phyloP scores from a whole-genome alignment of 2,329 filamentous ascomycete genomes.

The Fusarium tricinctum region DNA sequence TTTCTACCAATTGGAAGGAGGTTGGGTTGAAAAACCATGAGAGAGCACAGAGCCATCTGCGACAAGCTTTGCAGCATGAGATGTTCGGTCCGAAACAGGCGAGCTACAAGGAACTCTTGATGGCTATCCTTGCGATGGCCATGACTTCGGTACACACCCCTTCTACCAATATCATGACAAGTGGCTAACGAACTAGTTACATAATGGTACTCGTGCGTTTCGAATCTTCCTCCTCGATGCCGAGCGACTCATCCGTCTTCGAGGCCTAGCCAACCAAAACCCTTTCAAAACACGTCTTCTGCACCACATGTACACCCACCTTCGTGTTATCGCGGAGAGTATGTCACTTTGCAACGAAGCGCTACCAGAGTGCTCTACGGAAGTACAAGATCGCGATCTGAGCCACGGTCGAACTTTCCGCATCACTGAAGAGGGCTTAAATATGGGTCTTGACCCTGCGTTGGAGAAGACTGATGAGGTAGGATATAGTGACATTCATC shows the following conservation, averaged over 20 bases:
- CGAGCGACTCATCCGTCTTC: constrained; percentile 57
- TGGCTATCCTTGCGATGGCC: constrained; percentile 56
- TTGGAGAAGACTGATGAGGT: constrained; percentile 54
- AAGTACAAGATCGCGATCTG: background rate
- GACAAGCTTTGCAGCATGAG: constrained; percentile 54
- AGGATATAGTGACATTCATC: constrained; percentile 61
- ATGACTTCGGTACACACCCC: constrained; percentile 42
- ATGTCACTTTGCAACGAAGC: constrained; percentile 41
- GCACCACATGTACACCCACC: constrained; percentile 63
- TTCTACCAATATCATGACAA: fast-evolving
- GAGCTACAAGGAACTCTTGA: constrained; percentile 61
- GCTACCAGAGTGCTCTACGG: background rate
- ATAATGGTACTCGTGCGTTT: constrained; percentile 38
- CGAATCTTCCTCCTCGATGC: constrained; percentile 56
- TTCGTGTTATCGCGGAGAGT: constrained; percentile 62
- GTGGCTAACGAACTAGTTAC: constrained; percentile 25
- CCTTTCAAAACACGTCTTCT: constrained; percentile 59
- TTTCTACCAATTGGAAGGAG: constrained; percentile 47
- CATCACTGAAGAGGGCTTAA: constrained; percentile 48
- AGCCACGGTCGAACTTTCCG: constrained; percentile 48
- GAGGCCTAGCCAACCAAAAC: constrained; percentile 56
- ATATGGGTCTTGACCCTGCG: constrained; percentile 48
- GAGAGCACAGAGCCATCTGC: constrained; percentile 51
- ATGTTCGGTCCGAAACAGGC: constrained; percentile 52
- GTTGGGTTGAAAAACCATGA: constrained; percentile 51